Conservation (phyloP, 352 stramenopile genomes). For the Phytophthora kernoviae region DNA sequence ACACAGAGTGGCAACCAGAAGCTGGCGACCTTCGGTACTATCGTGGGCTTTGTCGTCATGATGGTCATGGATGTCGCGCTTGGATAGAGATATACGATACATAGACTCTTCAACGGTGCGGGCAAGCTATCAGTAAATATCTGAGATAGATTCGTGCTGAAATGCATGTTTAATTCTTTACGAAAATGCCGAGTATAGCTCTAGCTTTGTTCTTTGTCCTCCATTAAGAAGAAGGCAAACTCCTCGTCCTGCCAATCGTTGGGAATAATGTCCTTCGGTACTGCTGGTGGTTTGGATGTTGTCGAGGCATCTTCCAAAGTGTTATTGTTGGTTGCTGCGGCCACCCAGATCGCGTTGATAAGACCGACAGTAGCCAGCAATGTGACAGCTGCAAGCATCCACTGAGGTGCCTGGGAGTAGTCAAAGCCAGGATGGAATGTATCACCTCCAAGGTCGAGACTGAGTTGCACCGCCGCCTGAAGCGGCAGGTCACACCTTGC, state of each 20-base stretch:
- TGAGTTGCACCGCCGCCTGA: slow-evolving; percentile 47
- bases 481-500: slow-evolving; percentile 52
- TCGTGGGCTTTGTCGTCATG: slow-evolving; percentile 93
- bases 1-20: slow-evolving; percentile 91
- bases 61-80: slow-evolving; percentile 91
- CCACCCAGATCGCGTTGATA: slow-evolving; percentile 58
- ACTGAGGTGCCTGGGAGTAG: slow-evolving; percentile 43
- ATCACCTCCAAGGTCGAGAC: slow-evolving; percentile 62
- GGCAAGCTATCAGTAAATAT: too few species aligned
- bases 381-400: slow-evolving; percentile 43
- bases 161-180: slow-evolving; percentile 26
- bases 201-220: slow-evolving; percentile 30
- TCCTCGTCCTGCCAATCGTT: slow-evolving; percentile 35
- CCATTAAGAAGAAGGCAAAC: slow-evolving; percentile 63
- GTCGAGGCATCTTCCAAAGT: background rate
- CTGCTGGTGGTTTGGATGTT: slow-evolving; percentile 1
- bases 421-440: slow-evolving; percentile 50
- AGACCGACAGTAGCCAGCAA: slow-evolving; percentile 53
- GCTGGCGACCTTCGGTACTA: slow-evolving; percentile 83
- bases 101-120: slow-evolving; percentile 6
- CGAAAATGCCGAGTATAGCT: too few species aligned
- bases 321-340: slow-evolving; percentile 23
- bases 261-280: background rate
- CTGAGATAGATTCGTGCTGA: slow-evolving; percentile 8
- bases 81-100: slow-evolving; percentile 44